Evolutionary conservation across 129 eudicot genomes (phyloP).

Genomic region (Chrysanthemum seticuspe): DNA sequence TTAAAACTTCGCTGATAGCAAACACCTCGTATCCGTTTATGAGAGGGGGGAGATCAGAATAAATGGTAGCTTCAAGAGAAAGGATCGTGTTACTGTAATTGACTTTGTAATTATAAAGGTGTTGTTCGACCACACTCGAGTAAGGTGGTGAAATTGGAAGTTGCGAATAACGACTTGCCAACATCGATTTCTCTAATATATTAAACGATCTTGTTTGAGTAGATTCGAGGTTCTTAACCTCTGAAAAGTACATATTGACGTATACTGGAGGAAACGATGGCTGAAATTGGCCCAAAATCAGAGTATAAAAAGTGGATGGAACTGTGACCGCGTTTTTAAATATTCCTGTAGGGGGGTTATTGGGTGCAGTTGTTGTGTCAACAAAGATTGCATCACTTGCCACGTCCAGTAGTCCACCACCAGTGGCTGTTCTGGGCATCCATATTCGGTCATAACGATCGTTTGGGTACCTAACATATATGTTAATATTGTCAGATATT

Average conservation of each 20-base stretch:
- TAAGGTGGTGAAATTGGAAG: constrained; percentile 21
- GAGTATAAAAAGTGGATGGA: background rate
- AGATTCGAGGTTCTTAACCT: constrained; percentile 18
- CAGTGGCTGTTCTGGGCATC: background rate
- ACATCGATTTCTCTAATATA: background rate
- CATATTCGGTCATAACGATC: constrained; percentile 41
- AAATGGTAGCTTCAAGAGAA: constrained; percentile 18
- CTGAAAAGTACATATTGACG: constrained; percentile 26
- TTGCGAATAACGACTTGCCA: background rate
- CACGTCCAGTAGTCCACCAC: background rate
- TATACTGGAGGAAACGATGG: background rate
- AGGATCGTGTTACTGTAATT: background rate
- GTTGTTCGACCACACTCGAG: background rate
- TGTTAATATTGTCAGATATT: too few relatives aligned
- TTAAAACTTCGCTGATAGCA: constrained; percentile 16
- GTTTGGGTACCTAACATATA: constrained; percentile 14
- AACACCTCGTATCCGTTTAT: constrained; percentile 24
- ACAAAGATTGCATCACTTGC: constrained; percentile 2
- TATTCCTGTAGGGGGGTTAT: constrained; percentile 23
- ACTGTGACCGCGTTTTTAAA: constrained; percentile 17
- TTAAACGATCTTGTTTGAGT: constrained; percentile 18
- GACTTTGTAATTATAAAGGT: background rate
- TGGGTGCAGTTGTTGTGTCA: background rate
- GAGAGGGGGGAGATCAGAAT: constrained; percentile 31
- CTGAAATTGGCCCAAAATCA: constrained; percentile 12